A percentile compares a stretch with the other conserved stretches of the same genome.
phyloP scores from a whole-genome alignment of 1,139 yeast genomes.

The Pichia norvegensis region DNA sequence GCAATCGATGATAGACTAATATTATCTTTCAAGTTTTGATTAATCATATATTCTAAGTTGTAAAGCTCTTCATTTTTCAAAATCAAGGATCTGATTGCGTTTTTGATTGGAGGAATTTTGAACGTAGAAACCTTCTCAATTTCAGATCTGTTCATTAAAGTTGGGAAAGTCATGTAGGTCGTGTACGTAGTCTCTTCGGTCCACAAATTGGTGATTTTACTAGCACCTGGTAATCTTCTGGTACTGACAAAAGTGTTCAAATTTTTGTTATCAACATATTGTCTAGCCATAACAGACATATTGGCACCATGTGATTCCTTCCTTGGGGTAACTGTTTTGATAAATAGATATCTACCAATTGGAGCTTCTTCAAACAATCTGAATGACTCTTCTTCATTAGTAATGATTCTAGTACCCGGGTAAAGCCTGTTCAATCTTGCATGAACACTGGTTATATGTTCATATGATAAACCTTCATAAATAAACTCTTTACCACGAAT shows the following conservation, averaged over 20 bases:
- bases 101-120: conserved; percentile 76
- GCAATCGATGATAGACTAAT: conserved; percentile 30
- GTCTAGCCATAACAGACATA: conserved; percentile 49
- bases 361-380: conserved; percentile 41
- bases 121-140: conserved; percentile 46
- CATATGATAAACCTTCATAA: conserved; percentile 83
- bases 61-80: conserved; percentile 66
- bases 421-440: conserved; percentile 66
- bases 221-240: conserved; percentile 68
- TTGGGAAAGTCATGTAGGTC: conserved; percentile 74
- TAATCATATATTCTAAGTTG: conserved; percentile 56
- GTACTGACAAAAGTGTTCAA: conserved; percentile 62
- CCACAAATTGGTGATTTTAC: conserved; percentile 72
- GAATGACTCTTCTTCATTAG: conserved; percentile 51
- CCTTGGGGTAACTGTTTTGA: conserved; percentile 65
- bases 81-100: conserved; percentile 63
- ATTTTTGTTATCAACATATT: conserved; percentile 65
- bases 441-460: conserved; percentile 77
- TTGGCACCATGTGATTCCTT: conserved; percentile 40
- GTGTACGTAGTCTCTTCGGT: conserved; percentile 81
- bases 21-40: conserved; percentile 40
- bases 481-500: conserved; percentile 71
- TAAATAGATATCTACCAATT: conserved; percentile 68
- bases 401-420: conserved; percentile 74
- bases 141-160: conserved; percentile 80